Conservation (phyloP, 768 basidiomycete genomes). For the Tylopilus sp. region DNA sequence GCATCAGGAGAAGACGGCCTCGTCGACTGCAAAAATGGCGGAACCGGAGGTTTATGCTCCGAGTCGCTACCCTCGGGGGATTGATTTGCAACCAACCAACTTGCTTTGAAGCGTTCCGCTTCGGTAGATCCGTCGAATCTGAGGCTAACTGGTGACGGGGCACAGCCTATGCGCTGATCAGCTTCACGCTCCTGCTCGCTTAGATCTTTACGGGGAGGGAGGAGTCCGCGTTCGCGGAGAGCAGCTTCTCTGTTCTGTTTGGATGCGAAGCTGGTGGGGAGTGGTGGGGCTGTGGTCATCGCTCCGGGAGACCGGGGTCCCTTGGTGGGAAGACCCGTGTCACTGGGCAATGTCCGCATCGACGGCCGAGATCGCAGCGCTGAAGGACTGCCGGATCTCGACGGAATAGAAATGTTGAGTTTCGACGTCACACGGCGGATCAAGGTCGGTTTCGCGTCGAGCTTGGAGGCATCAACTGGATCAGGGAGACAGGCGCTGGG, state of each 20-base stretch:
- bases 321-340: neutral
- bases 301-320: constrained; percentile 4
- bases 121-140: constrained; percentile 34
- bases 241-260: constrained; percentile 43
- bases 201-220: constrained; percentile 42
- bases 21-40: neutral
- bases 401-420: constrained; percentile 22
- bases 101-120: constrained; percentile 50
- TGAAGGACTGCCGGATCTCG: constrained; percentile 1
- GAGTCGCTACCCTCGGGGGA: constrained; percentile 25
- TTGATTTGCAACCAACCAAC: constrained; percentile 47
- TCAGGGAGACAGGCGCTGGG: neutral
- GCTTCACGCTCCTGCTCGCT: constrained; percentile 41
- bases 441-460: constrained; percentile 14
- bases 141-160: constrained; percentile 30
- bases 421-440: constrained; percentile 32
- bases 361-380: constrained; percentile 11
- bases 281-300: constrained; percentile 6
- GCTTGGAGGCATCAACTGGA: neutral
- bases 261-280: constrained; percentile 25
- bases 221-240: constrained; percentile 56
- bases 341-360: constrained; percentile 6
- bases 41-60: neutral
- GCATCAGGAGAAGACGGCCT: constrained; percentile 3
- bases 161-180: constrained; percentile 37